Evolutionary conservation across 1,284 basidiomycete species (phyloP).

Genomic region (Earliella scabrosa): DNA sequence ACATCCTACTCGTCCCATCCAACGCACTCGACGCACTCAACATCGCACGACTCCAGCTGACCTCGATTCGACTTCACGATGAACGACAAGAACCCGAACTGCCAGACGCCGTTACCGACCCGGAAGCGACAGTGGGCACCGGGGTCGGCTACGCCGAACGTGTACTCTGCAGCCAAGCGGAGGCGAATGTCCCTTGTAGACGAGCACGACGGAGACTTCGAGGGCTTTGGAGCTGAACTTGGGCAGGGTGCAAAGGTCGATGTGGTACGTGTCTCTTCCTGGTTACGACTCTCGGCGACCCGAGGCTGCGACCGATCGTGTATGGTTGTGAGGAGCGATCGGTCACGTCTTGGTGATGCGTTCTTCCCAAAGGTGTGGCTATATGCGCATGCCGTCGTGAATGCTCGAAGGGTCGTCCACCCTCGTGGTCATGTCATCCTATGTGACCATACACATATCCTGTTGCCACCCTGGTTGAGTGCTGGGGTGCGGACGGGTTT

Average conservation of each 20-base stretch:
- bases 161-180: constrained; percentile 37
- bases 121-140: constrained; percentile 35
- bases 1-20: background rate
- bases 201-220: constrained; percentile 19
- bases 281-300: background rate
- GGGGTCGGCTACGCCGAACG: constrained; percentile 35
- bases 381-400: no score
- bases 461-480: no score
- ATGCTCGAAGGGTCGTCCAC: no score
- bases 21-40: background rate
- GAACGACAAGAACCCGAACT: constrained; percentile 16
- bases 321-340: constrained; percentile 1
- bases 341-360: background rate
- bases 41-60: background rate
- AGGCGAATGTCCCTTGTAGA: constrained; percentile 35
- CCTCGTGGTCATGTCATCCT: no score
- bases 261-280: constrained; percentile 17
- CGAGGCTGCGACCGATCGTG: constrained; percentile 6
- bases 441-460: no score
- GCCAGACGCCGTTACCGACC: constrained; percentile 21
- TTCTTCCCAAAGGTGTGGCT: no score
- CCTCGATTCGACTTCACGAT: background rate
- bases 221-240: constrained; percentile 24
- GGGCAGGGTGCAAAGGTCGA: constrained; percentile 20
- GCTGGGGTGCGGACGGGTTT: no score